A percentile compares a stretch with the other conserved stretches of the same genome.
Conservation (phyloP, 1,284 basidiomycete genomes). For the Cutaneotrichosporon spelunceum region DNA sequence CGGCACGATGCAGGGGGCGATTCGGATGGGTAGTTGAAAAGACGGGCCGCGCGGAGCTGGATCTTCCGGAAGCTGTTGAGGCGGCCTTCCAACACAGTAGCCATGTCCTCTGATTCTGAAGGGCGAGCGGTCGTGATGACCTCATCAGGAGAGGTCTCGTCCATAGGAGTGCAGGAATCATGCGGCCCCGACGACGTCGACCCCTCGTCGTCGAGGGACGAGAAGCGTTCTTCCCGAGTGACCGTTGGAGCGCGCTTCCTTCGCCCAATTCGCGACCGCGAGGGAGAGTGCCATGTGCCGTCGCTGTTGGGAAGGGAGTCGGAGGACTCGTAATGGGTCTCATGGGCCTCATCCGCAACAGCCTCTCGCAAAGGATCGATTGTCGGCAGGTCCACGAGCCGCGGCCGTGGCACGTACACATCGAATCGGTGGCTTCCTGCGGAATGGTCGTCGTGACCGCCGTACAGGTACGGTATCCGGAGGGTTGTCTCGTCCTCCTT, state of each 20-base stretch:
- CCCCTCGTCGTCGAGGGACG: not conserved
- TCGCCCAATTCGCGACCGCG: slow-evolving; percentile 12
- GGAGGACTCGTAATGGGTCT: slow-evolving; percentile 11
- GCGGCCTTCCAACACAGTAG: slow-evolving; percentile 14
- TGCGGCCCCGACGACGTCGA: not conserved
- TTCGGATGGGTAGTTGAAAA: slow-evolving; percentile 7
- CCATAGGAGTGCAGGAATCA: not conserved
- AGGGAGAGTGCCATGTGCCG: slow-evolving; percentile 1
- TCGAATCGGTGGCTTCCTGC: slow-evolving; percentile 29
- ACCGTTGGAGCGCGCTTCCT: slow-evolving; percentile 8
- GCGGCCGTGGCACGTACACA: slow-evolving; percentile 37
- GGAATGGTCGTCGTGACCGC: slow-evolving; percentile 26
- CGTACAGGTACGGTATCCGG: slow-evolving; percentile 62
- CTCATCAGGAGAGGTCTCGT: not conserved
- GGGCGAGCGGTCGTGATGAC: not conserved
- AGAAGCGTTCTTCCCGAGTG: slow-evolving; percentile 5
- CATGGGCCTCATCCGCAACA: slow-evolving; percentile 7
- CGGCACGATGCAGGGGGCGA: not conserved
- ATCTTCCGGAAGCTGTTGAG: slow-evolving; percentile 17
- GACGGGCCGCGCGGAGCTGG: slow-evolving; percentile 9
- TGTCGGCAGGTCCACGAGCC: not conserved
- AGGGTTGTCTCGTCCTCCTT: slow-evolving; percentile 67
- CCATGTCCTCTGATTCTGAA: slow-evolving; percentile 7
- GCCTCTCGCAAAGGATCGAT: not conserved
- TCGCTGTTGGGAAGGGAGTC: slow-evolving; percentile 16